A percentile compares a stretch with the other conserved stretches of the same genome.
Conservation (phyloP, 768 basidiomycete species). For the Pholiota molesta region DNA sequence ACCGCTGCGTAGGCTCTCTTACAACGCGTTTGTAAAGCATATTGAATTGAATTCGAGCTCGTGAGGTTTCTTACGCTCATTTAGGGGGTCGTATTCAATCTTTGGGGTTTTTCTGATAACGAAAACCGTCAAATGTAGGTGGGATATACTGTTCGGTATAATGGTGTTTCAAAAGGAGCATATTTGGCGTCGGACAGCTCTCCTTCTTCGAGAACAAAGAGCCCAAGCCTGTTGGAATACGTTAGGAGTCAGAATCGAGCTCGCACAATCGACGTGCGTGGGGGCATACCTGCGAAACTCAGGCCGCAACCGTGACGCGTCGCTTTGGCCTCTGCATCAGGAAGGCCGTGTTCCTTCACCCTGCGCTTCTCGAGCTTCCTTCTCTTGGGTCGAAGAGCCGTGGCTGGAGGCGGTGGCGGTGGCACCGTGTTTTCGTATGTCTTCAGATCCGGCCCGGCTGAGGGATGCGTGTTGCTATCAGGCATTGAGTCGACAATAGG, state of each 20-base stretch:
- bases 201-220: slow-evolving; percentile 4
- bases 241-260: too few relatives aligned
- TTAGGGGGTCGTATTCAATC: background rate
- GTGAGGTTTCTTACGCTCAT: background rate
- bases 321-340: background rate
- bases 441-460: background rate
- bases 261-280: too few relatives aligned
- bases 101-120: background rate
- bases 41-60: background rate
- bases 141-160: slow-evolving; percentile 2
- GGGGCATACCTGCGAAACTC: background rate
- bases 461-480: background rate
- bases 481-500: background rate
- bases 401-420: background rate
- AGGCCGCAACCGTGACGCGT: background rate
- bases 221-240: background rate
- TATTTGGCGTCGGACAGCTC: slow-evolving; percentile 3
- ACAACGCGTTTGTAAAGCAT: background rate
- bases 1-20: too few relatives aligned
- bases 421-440: background rate
- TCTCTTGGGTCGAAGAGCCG: background rate
- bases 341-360: background rate
- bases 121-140: background rate
- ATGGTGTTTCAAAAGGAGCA: background rate
- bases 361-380: background rate